Evolutionary conservation across 1,139 yeast species (phyloP).

Genomic region (Arxiozyma telluris): DNA sequence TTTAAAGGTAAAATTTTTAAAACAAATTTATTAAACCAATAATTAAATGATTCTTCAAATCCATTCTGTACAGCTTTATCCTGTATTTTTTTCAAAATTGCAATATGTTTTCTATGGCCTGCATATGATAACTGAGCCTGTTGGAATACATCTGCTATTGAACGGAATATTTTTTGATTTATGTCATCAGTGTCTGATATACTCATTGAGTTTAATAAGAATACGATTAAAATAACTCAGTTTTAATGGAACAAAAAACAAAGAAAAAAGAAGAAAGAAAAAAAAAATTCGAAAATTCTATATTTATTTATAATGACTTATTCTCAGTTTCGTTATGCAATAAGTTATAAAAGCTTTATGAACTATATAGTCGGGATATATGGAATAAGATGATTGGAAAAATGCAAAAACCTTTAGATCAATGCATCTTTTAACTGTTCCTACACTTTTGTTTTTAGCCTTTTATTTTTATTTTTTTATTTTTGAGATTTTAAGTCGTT

Average conservation of each 20-base stretch:
- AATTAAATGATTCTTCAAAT: slow-evolving; percentile 49
- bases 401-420: neutral
- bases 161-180: slow-evolving; percentile 33
- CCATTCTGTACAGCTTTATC: slow-evolving; percentile 45
- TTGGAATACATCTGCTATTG: slow-evolving; percentile 66
- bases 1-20: slow-evolving; percentile 59
- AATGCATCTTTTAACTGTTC: too few relatives aligned
- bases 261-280: neutral
- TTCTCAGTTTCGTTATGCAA: neutral
- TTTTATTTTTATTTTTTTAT: too few relatives aligned
- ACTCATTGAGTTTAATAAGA: neutral
- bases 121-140: slow-evolving; percentile 68
- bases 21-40: slow-evolving; percentile 50
- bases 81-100: slow-evolving; percentile 53
- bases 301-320: too few relatives aligned
- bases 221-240: too few relatives aligned
- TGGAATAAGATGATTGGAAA: neutral
- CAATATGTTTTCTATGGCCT: slow-evolving; percentile 67
- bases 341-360: too few relatives aligned
- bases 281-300: too few relatives aligned
- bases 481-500: neutral
- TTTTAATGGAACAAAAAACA: neutral
- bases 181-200: slow-evolving; percentile 16
- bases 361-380: too few relatives aligned
- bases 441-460: too few relatives aligned